A percentile compares a stretch with the other conserved stretches of the same genome.
phyloP scores from a whole-genome alignment of 176 grass and related monocot genomes.

The Oryza officinalis region DNA sequence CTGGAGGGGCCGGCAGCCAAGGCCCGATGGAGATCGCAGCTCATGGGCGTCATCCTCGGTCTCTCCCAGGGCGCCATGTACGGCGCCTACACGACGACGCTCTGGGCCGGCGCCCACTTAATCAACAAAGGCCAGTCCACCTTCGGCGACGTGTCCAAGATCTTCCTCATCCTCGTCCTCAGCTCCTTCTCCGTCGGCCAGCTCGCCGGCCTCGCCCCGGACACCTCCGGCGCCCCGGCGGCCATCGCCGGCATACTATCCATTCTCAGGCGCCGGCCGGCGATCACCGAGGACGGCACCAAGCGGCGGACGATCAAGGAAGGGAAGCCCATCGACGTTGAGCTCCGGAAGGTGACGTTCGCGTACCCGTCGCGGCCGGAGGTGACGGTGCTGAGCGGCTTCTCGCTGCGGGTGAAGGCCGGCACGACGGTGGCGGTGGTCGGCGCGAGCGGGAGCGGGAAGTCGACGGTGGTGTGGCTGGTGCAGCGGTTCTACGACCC shows the following conservation, averaged over 20 bases:
- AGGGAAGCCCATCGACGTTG: conserved; percentile 51
- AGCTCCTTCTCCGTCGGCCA: conserved; percentile 60
- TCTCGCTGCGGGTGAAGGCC: conserved; percentile 51
- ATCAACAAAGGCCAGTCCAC: conserved; percentile 23
- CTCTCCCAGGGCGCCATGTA: conserved; percentile 62
- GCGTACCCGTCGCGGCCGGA: conserved; percentile 52
- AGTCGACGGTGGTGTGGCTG: conserved; percentile 80
- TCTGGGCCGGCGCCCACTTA: conserved; percentile 52
- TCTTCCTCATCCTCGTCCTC: conserved; percentile 66
- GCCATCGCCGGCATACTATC: conserved; percentile 39
- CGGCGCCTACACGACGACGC: conserved; percentile 47
- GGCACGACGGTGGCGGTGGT: conserved; percentile 55
- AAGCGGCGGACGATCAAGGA: conserved; percentile 25
- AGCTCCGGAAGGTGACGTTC: conserved; percentile 52
- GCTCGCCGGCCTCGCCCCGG: conserved; percentile 48
- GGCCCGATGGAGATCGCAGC: conserved; percentile 17
- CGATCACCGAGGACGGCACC: not conserved
- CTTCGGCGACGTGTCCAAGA: conserved; percentile 64
- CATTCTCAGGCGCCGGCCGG: conserved; percentile 36
- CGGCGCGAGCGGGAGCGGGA: conserved; percentile 58
- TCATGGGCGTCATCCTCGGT: conserved; percentile 54
- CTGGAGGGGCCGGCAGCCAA: conserved; percentile 15
- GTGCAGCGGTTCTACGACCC: conserved; percentile 81
- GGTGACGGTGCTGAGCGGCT: conserved; percentile 34
- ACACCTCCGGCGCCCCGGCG: conserved; percentile 42